Percentiles rank a stretch among this genome's conserved stretches.
Evolutionary conservation across 139 green algal genomes (phyloP).

Genomic region (Diplosphaera chodatii): DNA sequence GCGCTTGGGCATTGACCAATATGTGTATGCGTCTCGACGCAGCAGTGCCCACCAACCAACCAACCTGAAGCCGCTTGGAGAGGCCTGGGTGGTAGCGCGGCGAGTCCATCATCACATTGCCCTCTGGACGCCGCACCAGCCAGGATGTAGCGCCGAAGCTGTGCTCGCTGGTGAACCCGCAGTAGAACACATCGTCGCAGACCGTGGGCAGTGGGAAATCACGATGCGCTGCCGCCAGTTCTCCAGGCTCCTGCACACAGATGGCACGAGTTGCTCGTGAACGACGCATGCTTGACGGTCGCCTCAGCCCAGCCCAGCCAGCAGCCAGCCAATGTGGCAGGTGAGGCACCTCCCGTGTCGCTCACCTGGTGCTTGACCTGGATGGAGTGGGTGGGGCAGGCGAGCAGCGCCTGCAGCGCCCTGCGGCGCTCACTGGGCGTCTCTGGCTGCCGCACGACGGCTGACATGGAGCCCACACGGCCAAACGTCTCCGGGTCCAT

Average conservation of each 20-base stretch:
- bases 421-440: slow-evolving; percentile 21
- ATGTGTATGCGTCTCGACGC: no score
- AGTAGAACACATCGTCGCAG: slow-evolving; percentile 42
- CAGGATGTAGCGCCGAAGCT: slow-evolving; percentile 43
- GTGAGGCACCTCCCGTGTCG: no score
- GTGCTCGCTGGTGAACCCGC: slow-evolving; percentile 35
- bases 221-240: slow-evolving; percentile 48
- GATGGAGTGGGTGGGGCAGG: slow-evolving; percentile 72
- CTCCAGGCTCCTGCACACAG: slow-evolving; percentile 3
- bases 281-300: no score
- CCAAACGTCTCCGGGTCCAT: slow-evolving; percentile 58
- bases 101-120: slow-evolving; percentile 75
- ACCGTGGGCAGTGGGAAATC: slow-evolving; percentile 45
- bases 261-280: background rate
- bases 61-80: slow-evolving; percentile 37
- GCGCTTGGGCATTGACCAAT: no score
- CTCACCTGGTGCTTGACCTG: slow-evolving; percentile 30
- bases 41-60: no score
- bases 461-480: slow-evolving; percentile 29
- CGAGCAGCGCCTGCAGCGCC: slow-evolving; percentile 62
- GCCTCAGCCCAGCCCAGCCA: no score
- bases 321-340: no score
- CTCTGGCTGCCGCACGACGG: slow-evolving; percentile 52
- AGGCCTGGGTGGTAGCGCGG: slow-evolving; percentile 62
- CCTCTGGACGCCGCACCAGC: slow-evolving; percentile 45